phyloP scores from a whole-genome alignment of 371 early-diverging fungal genomes.

The Mucor plumbeus region DNA sequence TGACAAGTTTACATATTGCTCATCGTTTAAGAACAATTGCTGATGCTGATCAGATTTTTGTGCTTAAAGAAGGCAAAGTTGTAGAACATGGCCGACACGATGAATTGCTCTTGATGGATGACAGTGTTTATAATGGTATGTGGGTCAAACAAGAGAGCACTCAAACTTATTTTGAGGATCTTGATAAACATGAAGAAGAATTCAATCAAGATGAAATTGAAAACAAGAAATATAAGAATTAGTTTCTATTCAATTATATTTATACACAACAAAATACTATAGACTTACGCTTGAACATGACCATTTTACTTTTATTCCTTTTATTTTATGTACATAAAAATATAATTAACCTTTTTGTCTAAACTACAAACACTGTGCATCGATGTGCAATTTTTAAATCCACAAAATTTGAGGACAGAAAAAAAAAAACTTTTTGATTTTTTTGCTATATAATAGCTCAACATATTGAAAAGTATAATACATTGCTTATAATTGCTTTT shows the following conservation, averaged over 20 bases:
- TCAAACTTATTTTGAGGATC: conserved; percentile 23
- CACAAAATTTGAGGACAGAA: too few relatives aligned
- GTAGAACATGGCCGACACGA: conserved; percentile 77
- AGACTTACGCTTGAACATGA: too few relatives aligned
- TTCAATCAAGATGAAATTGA: conserved; percentile 19
- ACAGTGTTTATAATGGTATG: conserved; percentile 84
- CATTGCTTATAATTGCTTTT: too few relatives aligned
- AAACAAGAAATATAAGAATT: neutral
- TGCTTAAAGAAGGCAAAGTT: conserved; percentile 69
- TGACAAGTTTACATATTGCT: conserved; percentile 82
- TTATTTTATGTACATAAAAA: too few relatives aligned
- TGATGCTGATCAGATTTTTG: conserved; percentile 83
- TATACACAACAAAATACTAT: too few relatives aligned
- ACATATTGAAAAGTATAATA: too few relatives aligned
- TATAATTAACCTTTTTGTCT: too few relatives aligned
- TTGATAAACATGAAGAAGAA: conserved; percentile 25
- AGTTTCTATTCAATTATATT: neutral
- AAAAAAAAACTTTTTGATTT: too few relatives aligned
- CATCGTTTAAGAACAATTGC: conserved; percentile 80
- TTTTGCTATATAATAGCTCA: too few relatives aligned
- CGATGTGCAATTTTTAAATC: too few relatives aligned
- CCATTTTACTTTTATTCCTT: too few relatives aligned
- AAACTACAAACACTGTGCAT: too few relatives aligned
- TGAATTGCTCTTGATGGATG: conserved; percentile 56
- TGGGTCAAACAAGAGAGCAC: conserved; percentile 78